Evolutionary conservation across 441 rosid genomes (phyloP), one percentile per base, ranked within the genome.

Genomic region (Arabidopsis lyrata): DNA sequence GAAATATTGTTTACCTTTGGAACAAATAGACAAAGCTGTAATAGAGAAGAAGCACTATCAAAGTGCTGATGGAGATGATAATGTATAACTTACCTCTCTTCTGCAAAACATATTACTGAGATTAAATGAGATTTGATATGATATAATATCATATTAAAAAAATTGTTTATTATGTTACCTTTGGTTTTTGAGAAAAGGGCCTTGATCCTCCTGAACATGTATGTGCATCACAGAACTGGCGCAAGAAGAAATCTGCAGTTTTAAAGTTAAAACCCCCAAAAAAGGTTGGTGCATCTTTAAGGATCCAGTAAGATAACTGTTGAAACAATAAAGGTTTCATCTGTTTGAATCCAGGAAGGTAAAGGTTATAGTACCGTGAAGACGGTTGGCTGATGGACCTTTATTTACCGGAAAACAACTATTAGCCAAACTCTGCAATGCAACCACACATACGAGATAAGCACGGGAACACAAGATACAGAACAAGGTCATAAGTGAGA

Each of bases 181-280:
- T 83, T 45, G 14, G 66, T 57, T 81, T 81, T 70, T 69, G 77
- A 3, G 87, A 74, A 34, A 85, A 83, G 63, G 88, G 90, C 48
- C 66, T 84, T 57, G 32, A 73, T 35, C 72, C 71, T 49, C 85
- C 78, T 18, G 67, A 66, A 78, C 90, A 85, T 44, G 84, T 77
- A 71, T 81, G 87, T 53, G 87, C 87, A 57, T 83, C 86, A 3
- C 88, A 86, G 61, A 86, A 85, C 61, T 83, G 87, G 49, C 73
- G 86, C 82, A 84, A 74, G 80, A 84, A 85, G 74, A 86, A 72
- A 24, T 86, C 87, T 86, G 74, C 55, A 45, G 20, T 63, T 69
- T 54, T 34, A 49, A 57, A 45, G 14, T 39, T 29, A 5, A 29
- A 58, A 32, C 10, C 41, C 38, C 34, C 14, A 48, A 49, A 59